Base-by-base conservation (phyloP, 495 filamentous ascomycete genomes). In the Podospora didyma region DNA sequence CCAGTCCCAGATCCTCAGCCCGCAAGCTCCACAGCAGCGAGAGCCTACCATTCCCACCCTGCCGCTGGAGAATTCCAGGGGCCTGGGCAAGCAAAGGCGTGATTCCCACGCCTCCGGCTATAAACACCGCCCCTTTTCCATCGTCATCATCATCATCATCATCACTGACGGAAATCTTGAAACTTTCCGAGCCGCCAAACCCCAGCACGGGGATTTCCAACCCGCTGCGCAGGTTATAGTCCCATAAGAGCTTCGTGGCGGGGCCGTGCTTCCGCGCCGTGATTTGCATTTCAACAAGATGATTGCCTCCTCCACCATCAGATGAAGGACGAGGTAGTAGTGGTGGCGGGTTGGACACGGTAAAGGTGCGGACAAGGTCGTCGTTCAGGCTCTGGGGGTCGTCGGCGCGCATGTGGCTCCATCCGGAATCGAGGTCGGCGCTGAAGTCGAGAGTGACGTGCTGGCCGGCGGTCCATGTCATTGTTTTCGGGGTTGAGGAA, bases 321-420 rank as follows among this genome's bases (percentile, higher is more conserved):
- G 53, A 24, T 1, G 35, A 52, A 1, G 53, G 5, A 22, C 14
- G 52, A 12, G 60, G 47, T 0, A 67, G 70, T 3, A 84, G 81
- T 10, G 39, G 39, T 1, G 39, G 39, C 22, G 73, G 66, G 2
- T 79, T 88, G 0, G 84, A 87, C 5, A 92, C 76, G 3, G 89
- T 94, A 63, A 94, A 94, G 0, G 89, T 93, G 35, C 90, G 76
- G 19, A 92, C 73, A 61, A 84, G 92, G 63, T 96, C 89, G 59
- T 94, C 89, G 59, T 94, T 96, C 44, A 94, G 64, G 60, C 82
- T 87, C 59, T 75, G 75, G 14, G 89, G 89, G 55, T 93, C 89
- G 39, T 84, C 81, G 53, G 93, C 86, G 1, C 84, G 74, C 90
- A 94, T 94, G 65, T 94, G 90, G 49, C 75, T 81, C 65, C 88